Evolutionary conservation across 169 alveolate genomes (phyloP), one percentile per base, ranked within the genome.

Genomic region (Eimeria necatrix): DNA sequence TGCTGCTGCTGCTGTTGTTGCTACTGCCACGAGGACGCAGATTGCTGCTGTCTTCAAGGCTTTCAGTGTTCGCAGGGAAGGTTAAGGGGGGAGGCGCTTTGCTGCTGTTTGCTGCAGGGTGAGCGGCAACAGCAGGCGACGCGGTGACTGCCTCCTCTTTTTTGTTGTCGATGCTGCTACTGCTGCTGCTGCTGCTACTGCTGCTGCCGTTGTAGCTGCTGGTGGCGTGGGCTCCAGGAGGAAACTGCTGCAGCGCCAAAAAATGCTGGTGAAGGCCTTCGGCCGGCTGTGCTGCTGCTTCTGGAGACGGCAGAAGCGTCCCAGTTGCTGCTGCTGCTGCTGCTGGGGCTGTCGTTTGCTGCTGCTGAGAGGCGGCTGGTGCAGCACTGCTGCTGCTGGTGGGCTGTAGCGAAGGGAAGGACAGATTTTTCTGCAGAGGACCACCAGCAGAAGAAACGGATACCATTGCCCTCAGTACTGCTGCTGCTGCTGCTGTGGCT

Each of bases 121-220:
- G 8, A 73, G 83, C 56, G 18, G 51, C 83, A 12, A 7, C 83
- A 12, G 83, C 51, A 56, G 20, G 68, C 68, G 68, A 18, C 68
- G 68, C 68, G 14, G 52, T 14, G 18, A 53, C 85, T 0, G 24
- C 12, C 41, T 26, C 0, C 41, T 49, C 26, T 0, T 10, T 14
- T 71, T 16, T 22, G 8, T 32, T 73, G 24, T 9, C 83, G 52
- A 18, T 22, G 83, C 83, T 73, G 56, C 83, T 73, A 16, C 83
- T 22, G 83, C 20, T 73, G 56, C 83, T 73, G 83, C 74, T 64
- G 12, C 12, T 56, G 41, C 78, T 68, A n/a, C 78, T 68, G 78
- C 78, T 68, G 78, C 78, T 68, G 22, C 78, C 4, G 78, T n/a
- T 71, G 83, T 53, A 8, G 48, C 83, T 71, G 52, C 83, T 71